These are phyloP conservation scores for Suillus occidentalis DNA, from an alignment of 768 basidiomycete species.

Conservation along the genomic window DNA sequence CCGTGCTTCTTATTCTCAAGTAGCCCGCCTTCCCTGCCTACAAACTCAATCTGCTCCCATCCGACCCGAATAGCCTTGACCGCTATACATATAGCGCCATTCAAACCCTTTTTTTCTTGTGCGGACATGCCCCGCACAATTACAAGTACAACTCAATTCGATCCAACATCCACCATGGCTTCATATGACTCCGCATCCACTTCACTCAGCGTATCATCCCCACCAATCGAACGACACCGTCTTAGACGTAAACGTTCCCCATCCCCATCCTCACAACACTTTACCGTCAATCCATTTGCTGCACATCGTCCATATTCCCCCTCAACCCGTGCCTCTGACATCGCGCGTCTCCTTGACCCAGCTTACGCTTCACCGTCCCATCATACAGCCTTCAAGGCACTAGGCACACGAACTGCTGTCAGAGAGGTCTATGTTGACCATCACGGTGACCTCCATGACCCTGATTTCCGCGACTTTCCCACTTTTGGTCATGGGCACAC, in stretches of 20 bases:
- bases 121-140: constrained; percentile 9
- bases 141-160: constrained; percentile 7
- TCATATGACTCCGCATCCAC: constrained; percentile 23
- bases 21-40: constrained; percentile 13
- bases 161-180: constrained; percentile 15
- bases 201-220: constrained; percentile 17
- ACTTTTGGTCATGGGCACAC: constrained; percentile 22
- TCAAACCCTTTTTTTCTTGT: neutral
- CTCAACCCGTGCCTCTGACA: constrained; percentile 46
- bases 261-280: constrained; percentile 25
- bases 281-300: constrained; percentile 11
- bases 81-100: neutral
- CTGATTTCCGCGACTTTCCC: constrained; percentile 67
- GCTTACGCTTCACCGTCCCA: constrained; percentile 46
- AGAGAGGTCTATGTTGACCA: constrained; percentile 55
- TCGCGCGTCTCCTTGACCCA: constrained; percentile 65
- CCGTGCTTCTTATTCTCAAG: constrained; percentile 6
- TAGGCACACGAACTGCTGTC: constrained; percentile 16
- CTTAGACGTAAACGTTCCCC: constrained; percentile 25
- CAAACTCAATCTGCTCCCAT: neutral
- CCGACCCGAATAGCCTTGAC: neutral
- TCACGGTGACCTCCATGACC: constrained; percentile 64
- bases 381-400: constrained; percentile 25
- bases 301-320: constrained; percentile 34
- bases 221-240: constrained; percentile 23